Conservation (phyloP, 2,329 filamentous ascomycete genomes). For the Trichoderma aggressivum region DNA sequence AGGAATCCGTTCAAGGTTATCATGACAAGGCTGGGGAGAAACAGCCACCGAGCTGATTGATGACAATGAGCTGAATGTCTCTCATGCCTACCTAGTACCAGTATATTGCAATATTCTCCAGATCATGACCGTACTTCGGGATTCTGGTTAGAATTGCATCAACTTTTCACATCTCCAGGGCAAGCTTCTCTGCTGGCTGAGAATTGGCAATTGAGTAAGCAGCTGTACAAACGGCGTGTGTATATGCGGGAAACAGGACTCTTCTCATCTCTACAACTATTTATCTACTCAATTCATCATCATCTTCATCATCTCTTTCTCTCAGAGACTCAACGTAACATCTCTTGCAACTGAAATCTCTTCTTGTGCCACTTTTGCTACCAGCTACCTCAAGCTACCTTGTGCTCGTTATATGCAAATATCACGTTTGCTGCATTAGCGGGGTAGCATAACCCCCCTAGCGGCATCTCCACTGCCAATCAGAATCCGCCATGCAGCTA, state of each 20-base stretch:
- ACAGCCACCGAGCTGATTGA: neutral
- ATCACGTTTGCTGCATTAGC: neutral
- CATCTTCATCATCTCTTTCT: neutral
- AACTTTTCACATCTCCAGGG: neutral
- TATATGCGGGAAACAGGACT: neutral
- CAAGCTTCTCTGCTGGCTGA: neutral
- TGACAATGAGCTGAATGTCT: neutral
- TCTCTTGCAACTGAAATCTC: neutral
- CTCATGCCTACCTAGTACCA: neutral
- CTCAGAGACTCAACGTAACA: neutral
- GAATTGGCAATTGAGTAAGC: neutral
- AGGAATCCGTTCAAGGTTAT: conserved; percentile 35
- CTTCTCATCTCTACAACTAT: neutral
- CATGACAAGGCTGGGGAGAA: neutral
- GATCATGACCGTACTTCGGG: neutral
- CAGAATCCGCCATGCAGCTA: neutral
- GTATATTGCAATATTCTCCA: neutral
- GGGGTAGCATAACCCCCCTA: neutral
- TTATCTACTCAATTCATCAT: neutral
- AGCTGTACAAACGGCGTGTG: neutral
- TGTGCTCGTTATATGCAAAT: neutral
- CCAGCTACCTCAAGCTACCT: neutral
- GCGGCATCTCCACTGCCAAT: neutral
- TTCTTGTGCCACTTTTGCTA: neutral
- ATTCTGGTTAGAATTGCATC: neutral